phyloP scores from a whole-genome alignment of 2,329 filamentous ascomycete species.

The Claviceps pazoutovae region DNA sequence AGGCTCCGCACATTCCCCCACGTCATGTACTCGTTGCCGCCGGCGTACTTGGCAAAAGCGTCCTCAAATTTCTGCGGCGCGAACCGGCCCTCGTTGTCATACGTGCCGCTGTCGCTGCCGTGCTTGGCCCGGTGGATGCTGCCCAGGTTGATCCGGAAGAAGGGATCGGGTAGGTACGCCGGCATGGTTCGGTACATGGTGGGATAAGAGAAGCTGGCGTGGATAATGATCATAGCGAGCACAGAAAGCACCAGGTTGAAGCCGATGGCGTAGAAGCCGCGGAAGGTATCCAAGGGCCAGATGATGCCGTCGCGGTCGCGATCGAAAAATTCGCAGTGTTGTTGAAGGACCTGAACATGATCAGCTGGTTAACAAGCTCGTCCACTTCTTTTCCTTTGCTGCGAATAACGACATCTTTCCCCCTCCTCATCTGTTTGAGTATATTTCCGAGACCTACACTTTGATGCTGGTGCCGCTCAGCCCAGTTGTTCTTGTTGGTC shows the following conservation, averaged over 20 bases:
- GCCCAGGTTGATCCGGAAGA: constrained; percentile 23
- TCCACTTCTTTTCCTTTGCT: not conserved
- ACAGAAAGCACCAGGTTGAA: constrained; percentile 26
- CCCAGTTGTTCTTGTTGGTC: constrained; percentile 19
- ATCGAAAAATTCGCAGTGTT: constrained; percentile 27
- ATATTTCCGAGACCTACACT: constrained; percentile 11
- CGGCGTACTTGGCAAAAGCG: constrained; percentile 33
- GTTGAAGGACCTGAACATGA: constrained; percentile 17
- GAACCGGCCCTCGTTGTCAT: constrained; percentile 34
- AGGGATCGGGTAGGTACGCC: constrained; percentile 23
- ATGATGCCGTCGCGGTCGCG: constrained; percentile 25
- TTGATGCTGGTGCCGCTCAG: constrained; percentile 16
- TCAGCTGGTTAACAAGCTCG: not conserved
- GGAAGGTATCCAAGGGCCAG: constrained; percentile 24
- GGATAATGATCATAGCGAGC: constrained; percentile 25
- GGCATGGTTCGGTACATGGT: constrained; percentile 28
- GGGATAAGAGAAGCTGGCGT: constrained; percentile 30
- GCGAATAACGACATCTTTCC: not conserved
- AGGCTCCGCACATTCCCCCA: constrained; percentile 21
- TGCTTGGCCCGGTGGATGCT: constrained; percentile 31
- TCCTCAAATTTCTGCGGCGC: constrained; percentile 36
- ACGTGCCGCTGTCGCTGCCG: constrained; percentile 30
- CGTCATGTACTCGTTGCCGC: constrained; percentile 24
- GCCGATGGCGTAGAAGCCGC: constrained; percentile 24
- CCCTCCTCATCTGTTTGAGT: not conserved